Conservation (phyloP, 805 yeast species). For the Candida broadrunensis region DNA sequence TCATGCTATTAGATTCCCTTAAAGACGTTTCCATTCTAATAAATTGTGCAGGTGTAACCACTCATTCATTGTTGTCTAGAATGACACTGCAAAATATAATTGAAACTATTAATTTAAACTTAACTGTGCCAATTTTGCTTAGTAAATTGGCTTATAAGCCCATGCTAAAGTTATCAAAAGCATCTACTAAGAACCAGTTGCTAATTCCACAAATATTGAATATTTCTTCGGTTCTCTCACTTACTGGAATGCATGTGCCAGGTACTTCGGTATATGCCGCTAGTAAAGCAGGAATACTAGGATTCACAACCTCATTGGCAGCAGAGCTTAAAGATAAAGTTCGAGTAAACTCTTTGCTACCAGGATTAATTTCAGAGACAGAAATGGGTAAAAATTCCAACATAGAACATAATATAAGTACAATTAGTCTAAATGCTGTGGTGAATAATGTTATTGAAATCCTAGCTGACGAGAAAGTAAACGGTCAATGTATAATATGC, state of each 20-base stretch:
- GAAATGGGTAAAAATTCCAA: constrained; percentile 52
- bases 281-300: constrained; percentile 66
- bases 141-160: constrained; percentile 50
- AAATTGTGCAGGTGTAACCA: constrained; percentile 69
- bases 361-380: constrained; percentile 66
- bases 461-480: constrained; percentile 18
- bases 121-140: constrained; percentile 59
- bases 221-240: constrained; percentile 62
- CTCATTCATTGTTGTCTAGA: constrained; percentile 46
- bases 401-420: constrained; percentile 12
- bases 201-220: constrained; percentile 48
- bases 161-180: constrained; percentile 36
- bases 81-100: constrained; percentile 42
- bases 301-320: constrained; percentile 59
- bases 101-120: constrained; percentile 50
- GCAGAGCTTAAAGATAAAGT: constrained; percentile 55
- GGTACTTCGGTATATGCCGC: constrained; percentile 72
- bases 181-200: neutral
- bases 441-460: constrained; percentile 19
- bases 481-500: constrained; percentile 28
- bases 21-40: constrained; percentile 45
- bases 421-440: constrained; percentile 25
- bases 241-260: constrained; percentile 28
- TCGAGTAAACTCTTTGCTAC: constrained; percentile 63
- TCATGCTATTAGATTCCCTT: constrained; percentile 11